Percentiles rank a stretch among this genome's conserved stretches.
Evolutionary conservation across 257 asterid genomes (phyloP).

Genomic region (Solanum virginianum): DNA sequence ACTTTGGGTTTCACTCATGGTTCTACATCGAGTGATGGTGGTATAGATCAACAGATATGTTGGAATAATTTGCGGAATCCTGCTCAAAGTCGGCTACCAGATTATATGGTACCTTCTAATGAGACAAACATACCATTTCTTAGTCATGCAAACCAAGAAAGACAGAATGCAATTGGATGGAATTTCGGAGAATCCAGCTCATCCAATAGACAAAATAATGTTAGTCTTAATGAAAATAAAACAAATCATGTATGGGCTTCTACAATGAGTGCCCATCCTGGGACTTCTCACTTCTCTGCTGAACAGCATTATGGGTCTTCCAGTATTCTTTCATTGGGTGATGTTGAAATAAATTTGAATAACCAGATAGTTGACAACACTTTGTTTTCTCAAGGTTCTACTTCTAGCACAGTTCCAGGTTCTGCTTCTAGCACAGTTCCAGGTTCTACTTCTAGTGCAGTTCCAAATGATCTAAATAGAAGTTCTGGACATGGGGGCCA

Average conservation of each 20-base stretch:
- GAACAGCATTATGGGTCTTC: constrained; percentile 1
- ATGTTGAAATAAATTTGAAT: background rate
- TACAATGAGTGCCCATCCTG: constrained; percentile 2
- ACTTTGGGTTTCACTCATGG: constrained; percentile 53
- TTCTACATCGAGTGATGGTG: constrained; percentile 44
- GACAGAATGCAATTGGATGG: constrained; percentile 35
- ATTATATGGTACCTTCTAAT: constrained; percentile 30
- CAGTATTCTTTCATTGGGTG: constrained; percentile 1
- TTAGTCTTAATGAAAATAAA: constrained; percentile 28
- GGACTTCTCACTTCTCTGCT: background rate
- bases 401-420: background rate
- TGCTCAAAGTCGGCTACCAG: constrained; percentile 33
- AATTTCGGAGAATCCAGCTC: constrained; percentile 68
- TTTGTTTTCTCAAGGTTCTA: constrained; percentile 1
- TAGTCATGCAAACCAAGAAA: constrained; percentile 28
- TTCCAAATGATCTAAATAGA: background rate
- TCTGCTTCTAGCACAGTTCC: background rate
- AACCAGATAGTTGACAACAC: background rate
- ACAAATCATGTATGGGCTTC: constrained; percentile 31
- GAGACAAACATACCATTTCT: constrained; percentile 23
- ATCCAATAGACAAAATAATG: constrained; percentile 23
- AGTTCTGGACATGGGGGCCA: background rate
- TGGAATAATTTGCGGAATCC: constrained; percentile 56
- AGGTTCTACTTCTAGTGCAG: background rate
- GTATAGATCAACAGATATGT: constrained; percentile 50